Percentiles rank a stretch among this genome's conserved stretches.
phyloP scores from a whole-genome alignment of 2,329 filamentous ascomycete genomes.

The Colletotrichum sp. region DNA sequence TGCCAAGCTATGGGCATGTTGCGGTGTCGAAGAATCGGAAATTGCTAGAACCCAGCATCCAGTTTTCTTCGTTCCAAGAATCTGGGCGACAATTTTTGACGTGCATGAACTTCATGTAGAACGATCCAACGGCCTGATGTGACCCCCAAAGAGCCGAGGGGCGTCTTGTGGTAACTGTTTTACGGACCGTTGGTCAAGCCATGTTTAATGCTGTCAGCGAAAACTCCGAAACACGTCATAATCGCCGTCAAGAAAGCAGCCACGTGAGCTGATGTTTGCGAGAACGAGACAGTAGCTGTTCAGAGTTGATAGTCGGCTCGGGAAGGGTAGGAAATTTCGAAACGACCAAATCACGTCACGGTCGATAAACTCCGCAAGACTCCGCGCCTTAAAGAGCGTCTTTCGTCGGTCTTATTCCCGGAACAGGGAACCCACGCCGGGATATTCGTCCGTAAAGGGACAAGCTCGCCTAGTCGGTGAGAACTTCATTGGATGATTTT shows the following conservation, averaged over 20 bases:
- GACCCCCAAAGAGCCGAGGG: not conserved
- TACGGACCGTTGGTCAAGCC: not conserved
- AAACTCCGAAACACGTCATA: not conserved
- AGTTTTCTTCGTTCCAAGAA: not conserved
- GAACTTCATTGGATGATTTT: not conserved
- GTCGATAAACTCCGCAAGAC: slow-evolving; percentile 19
- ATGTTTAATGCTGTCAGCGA: not conserved
- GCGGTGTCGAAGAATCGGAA: not conserved
- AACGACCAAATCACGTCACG: slow-evolving; percentile 9
- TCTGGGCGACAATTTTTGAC: not conserved
- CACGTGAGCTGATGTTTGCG: not conserved
- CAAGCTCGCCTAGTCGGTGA: not conserved
- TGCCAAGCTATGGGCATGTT: not conserved
- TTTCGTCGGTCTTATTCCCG: not conserved
- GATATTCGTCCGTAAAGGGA: not conserved
- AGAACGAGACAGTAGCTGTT: not conserved
- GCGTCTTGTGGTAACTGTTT: not conserved
- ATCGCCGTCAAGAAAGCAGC: not conserved
- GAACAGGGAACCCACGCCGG: not conserved
- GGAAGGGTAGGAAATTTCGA: slow-evolving; percentile 4
- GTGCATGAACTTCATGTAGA: not conserved
- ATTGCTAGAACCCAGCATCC: not conserved
- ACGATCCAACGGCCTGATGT: not conserved
- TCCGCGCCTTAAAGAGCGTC: not conserved
- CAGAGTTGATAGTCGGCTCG: not conserved